A percentile compares a stretch with the other conserved stretches of the same genome.
Evolutionary conservation across 1,284 basidiomycete genomes (phyloP).

Genomic region (Apiotrichum veenhuisii): DNA sequence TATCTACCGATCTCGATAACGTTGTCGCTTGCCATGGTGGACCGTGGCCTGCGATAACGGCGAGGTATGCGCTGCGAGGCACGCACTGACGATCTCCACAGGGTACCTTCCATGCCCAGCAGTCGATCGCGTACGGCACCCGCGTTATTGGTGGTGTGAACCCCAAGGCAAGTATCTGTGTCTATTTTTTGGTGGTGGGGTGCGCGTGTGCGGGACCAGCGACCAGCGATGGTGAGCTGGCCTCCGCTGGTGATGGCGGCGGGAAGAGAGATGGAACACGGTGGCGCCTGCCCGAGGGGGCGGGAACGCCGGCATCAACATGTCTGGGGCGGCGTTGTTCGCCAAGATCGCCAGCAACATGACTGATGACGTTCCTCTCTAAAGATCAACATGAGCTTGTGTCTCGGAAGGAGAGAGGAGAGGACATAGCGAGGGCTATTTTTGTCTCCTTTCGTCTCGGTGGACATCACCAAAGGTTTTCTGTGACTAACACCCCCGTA

Average conservation of each 20-base stretch:
- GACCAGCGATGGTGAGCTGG: too few relatives aligned
- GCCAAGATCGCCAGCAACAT: not conserved
- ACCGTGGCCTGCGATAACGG: not conserved
- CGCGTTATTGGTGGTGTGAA: conserved; percentile 97
- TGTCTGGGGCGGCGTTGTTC: not conserved
- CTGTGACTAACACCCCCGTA: conserved; percentile 18
- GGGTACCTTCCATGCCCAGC: conserved; percentile 96
- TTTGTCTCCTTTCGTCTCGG: not conserved
- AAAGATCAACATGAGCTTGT: too few relatives aligned
- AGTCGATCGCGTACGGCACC: conserved; percentile 85
- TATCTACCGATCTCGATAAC: not conserved
- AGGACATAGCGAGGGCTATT: too few relatives aligned
- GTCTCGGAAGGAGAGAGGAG: not conserved
- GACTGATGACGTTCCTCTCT: not conserved
- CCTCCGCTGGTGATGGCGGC: not conserved
- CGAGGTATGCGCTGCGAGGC: not conserved
- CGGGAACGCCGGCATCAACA: too few relatives aligned
- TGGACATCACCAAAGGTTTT: not conserved
- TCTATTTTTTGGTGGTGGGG: not conserved
- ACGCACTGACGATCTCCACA: conserved; percentile 42
- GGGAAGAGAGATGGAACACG: not conserved
- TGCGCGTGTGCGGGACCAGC: not conserved
- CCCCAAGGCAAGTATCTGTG: conserved; percentile 59
- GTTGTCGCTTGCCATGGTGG: too few relatives aligned
- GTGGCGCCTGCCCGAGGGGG: too few relatives aligned